Evolutionary conservation across 768 basidiomycete genomes (phyloP).

Genomic region (Gymnopilus dilepis): DNA sequence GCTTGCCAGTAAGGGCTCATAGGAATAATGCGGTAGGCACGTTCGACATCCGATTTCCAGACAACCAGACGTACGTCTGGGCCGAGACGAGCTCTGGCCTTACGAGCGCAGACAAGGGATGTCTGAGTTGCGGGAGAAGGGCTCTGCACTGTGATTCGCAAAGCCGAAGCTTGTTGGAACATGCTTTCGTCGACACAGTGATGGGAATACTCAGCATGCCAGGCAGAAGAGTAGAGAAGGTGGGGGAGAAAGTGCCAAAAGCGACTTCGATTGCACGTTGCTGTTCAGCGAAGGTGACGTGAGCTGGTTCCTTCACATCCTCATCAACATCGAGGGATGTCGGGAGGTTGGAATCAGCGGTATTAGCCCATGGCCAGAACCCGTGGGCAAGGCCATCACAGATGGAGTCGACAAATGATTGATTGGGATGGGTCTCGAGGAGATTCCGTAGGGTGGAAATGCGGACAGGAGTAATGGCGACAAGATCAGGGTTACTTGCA

Average conservation of each 20-base stretch:
- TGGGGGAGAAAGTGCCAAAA: not conserved
- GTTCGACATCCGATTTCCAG: constrained; percentile 39
- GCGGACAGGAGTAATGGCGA: constrained; percentile 5
- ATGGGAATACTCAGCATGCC: constrained; percentile 26
- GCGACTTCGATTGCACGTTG: constrained; percentile 1
- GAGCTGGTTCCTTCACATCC: not conserved
- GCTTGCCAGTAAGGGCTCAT: constrained; percentile 45
- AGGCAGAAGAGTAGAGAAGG: constrained; percentile 3
- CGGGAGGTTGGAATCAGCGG: not conserved
- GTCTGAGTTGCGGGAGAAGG: constrained; percentile 29
- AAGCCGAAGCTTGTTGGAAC: constrained; percentile 35
- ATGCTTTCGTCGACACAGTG: constrained; percentile 34
- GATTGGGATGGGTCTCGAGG: constrained; percentile 7
- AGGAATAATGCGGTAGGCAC: constrained; percentile 39
- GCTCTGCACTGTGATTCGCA: constrained; percentile 41
- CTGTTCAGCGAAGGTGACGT: not conserved
- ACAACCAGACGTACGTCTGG: constrained; percentile 18
- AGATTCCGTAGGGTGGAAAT: not conserved
- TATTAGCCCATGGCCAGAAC: constrained; percentile 17
- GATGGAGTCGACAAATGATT: not conserved
- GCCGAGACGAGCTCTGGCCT: not conserved
- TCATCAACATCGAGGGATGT: not conserved
- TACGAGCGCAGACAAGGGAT: not conserved
- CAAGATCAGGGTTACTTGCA: not conserved
- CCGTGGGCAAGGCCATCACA: not conserved